Evolutionary conservation across 768 basidiomycete species (phyloP).

Genomic region (Psilocybe cubensis): DNA sequence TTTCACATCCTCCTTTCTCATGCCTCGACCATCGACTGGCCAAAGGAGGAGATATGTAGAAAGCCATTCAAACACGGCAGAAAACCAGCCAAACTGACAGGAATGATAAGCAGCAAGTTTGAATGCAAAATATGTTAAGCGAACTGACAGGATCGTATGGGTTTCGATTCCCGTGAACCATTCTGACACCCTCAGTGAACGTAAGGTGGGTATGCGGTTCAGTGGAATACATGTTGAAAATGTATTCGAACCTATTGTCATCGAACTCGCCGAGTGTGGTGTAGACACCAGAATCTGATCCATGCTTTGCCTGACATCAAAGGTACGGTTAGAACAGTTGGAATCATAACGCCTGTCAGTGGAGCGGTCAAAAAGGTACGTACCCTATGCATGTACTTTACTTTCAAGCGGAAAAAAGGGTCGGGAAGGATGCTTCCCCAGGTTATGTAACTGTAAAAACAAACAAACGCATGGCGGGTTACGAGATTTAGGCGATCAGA

Average conservation of each 20-base stretch:
- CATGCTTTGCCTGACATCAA: constrained; percentile 41
- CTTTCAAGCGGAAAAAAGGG: constrained; percentile 45
- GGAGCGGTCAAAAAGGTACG: constrained; percentile 1
- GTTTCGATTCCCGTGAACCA: constrained; percentile 45
- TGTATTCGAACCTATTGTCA: constrained; percentile 37
- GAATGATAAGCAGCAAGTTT: neutral
- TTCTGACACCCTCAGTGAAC: constrained; percentile 39
- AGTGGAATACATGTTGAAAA: constrained; percentile 44
- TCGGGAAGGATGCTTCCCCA: constrained; percentile 42
- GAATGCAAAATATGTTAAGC: neutral
- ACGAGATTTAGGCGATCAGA: neutral
- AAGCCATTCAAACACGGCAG: constrained; percentile 44
- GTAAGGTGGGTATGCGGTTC: constrained; percentile 43
- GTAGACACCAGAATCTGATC: constrained; percentile 43
- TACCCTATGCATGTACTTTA: constrained; percentile 43
- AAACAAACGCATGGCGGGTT: neutral
- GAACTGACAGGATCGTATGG: constrained; percentile 39
- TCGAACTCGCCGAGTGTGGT: constrained; percentile 44
- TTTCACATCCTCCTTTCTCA: constrained; percentile 44
- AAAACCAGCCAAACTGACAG: constrained; percentile 45
- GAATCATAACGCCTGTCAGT: neutral
- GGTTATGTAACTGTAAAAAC: constrained; percentile 33
- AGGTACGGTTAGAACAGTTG: neutral
- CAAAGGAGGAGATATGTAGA: constrained; percentile 42
- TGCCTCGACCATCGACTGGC: constrained; percentile 35